phyloP scores from a whole-genome alignment of 2,329 filamentous ascomycete species.

The Tolypocladium paradoxum region DNA sequence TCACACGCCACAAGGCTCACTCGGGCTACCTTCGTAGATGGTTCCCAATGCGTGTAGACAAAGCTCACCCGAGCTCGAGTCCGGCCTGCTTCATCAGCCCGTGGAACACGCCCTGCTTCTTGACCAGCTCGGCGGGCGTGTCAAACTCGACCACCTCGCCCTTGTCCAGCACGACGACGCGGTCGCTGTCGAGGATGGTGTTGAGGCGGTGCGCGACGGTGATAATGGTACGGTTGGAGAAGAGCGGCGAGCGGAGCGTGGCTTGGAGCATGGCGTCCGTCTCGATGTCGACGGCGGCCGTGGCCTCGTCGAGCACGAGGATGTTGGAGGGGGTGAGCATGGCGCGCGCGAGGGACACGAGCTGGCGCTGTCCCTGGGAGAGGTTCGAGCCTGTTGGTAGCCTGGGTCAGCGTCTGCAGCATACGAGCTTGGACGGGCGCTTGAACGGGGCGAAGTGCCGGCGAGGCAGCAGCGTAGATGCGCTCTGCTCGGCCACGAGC shows the following conservation, averaged over 20 bases:
- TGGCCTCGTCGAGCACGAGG: slow-evolving; percentile 92
- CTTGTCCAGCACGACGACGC: slow-evolving; percentile 86
- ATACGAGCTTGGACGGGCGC: neutral
- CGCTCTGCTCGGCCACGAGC: neutral
- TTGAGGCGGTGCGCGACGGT: slow-evolving; percentile 98
- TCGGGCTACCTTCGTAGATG: neutral
- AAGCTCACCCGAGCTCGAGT: slow-evolving; percentile 39
- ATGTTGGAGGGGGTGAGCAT: slow-evolving; percentile 95
- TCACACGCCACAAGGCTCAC: neutral
- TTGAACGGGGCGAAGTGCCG: neutral
- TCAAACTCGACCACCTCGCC: slow-evolving; percentile 90
- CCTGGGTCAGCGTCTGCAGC: neutral
- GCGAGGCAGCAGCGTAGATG: neutral
- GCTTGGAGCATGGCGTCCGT: slow-evolving; percentile 57
- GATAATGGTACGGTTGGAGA: slow-evolving; percentile 90
- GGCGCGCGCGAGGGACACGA: slow-evolving; percentile 86
- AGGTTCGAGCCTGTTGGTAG: slow-evolving; percentile 67
- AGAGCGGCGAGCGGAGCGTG: slow-evolving; percentile 54
- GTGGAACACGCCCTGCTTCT: slow-evolving; percentile 69
- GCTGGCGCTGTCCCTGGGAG: slow-evolving; percentile 87
- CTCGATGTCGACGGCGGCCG: slow-evolving; percentile 61
- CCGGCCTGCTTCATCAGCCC: slow-evolving; percentile 87
- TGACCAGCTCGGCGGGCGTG: slow-evolving; percentile 67
- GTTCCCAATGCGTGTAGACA: neutral
- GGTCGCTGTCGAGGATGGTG: slow-evolving; percentile 81